Conservation (phyloP, 2,329 filamentous ascomycete genomes). For the Colletotrichum sp. region DNA sequence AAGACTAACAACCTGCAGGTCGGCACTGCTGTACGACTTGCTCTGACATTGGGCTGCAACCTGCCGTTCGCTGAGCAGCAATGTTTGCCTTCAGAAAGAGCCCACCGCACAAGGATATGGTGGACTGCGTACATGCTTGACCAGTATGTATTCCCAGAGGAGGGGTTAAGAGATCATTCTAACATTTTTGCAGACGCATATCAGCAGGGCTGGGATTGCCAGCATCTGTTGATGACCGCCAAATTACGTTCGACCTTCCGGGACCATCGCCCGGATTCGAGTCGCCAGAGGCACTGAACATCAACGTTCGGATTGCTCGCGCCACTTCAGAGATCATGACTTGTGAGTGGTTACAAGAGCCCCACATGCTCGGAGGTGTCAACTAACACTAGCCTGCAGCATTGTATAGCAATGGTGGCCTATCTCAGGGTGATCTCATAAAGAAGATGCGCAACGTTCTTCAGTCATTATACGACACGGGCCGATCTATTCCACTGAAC, state of each 20-base stretch:
- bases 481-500: slow-evolving; percentile 27
- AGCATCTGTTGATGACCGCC: slow-evolving; percentile 29
- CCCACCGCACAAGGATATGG: slow-evolving; percentile 30
- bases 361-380: neutral
- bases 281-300: slow-evolving; percentile 27
- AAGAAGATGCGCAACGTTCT: slow-evolving; percentile 26
- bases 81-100: slow-evolving; percentile 28
- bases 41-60: slow-evolving; percentile 29
- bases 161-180: neutral
- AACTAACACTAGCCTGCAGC: slow-evolving; percentile 14
- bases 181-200: slow-evolving; percentile 22
- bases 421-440: slow-evolving; percentile 30
- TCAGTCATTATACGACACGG: slow-evolving; percentile 25
- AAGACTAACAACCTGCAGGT: slow-evolving; percentile 16
- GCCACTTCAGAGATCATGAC: slow-evolving; percentile 32
- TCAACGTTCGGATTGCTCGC: slow-evolving; percentile 31
- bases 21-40: slow-evolving; percentile 29
- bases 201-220: slow-evolving; percentile 30
- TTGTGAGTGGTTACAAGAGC: slow-evolving; percentile 18
- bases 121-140: slow-evolving; percentile 36
- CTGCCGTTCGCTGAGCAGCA: slow-evolving; percentile 28
- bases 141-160: slow-evolving; percentile 16
- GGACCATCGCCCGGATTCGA: slow-evolving; percentile 28
- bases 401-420: slow-evolving; percentile 27
- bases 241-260: slow-evolving; percentile 30